Base-by-base conservation (phyloP, 2,329 filamentous ascomycete genomes). In the Monosporascus sp. region DNA sequence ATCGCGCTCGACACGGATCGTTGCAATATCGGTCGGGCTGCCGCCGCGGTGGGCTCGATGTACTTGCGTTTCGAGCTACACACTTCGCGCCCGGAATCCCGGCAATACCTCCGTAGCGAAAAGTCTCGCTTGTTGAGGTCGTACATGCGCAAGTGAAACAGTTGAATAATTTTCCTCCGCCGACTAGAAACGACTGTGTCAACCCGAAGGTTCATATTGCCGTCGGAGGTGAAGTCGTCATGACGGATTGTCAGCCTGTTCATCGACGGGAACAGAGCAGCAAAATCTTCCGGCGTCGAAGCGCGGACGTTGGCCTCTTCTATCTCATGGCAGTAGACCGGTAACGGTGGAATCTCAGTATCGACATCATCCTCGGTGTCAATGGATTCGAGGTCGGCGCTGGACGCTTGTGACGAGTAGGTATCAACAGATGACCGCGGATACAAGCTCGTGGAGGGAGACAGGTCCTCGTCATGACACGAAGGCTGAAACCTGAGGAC, bases 101-200 rank as follows among this genome's bases (percentile, higher is more conserved):
- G 85, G 70, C 90, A 94, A 71, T 99, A 97, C 48, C 93, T 85
- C 31, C 93, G 86, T 27, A 97, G 78, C 1, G 92, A 96, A 71
- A 96, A 97, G 57, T 96, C 89, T 49, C 94, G 84, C 61, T 85
- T 85, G 65, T 85, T 86, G 52, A 97, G 76, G 70, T 97, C 91
- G 68, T 96, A 87, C 91, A 99, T 96, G 64, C 91, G 88, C 55
- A 97, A 78, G 70, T 99, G 93, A 72, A 97, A 97, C 48, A 99
- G 85, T 68, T 86, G 82, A 11, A 84, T 73, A 5, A 85, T 89
- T 63, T 88, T 82, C 61, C 84, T 84, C 58, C 85, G 81, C 58
- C 81, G 81, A 41, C 81, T 80, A 26, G 80, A 78, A 46, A 89
- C 81, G 58, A 88, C 77, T 6, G 90, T 93, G 68, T 96, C 92